Evolutionary conservation across 306 rosid genomes (phyloP).

Genomic region (Neltuma alba): DNA sequence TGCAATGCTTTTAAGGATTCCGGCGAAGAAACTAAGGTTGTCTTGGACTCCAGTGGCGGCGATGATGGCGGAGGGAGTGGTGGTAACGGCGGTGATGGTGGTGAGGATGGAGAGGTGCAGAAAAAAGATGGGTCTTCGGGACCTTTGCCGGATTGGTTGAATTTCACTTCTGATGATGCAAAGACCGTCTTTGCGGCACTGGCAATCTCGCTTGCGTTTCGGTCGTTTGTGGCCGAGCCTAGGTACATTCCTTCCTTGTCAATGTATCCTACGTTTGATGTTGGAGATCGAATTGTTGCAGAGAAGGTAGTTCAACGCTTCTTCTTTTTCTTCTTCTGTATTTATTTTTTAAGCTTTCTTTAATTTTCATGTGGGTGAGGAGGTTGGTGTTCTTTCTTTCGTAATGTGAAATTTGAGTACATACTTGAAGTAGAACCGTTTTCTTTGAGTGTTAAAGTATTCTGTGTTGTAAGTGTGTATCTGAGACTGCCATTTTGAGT

Average conservation of each 20-base stretch:
- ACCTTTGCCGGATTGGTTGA: conserved; percentile 70
- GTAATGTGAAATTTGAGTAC: background rate
- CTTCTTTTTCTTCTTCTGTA: background rate
- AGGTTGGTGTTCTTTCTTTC: background rate
- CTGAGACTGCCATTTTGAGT: background rate
- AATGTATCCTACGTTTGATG: conserved; percentile 99
- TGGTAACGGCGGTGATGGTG: conserved; percentile 23
- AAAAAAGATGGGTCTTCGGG: conserved; percentile 54
- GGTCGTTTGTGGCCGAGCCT: conserved; percentile 92
- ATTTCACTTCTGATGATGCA: conserved; percentile 80
- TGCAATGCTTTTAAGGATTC: conserved; percentile 56
- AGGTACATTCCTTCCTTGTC: conserved; percentile 98
- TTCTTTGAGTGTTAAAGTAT: background rate
- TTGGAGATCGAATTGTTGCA: conserved; percentile 95
- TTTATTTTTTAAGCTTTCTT: background rate
- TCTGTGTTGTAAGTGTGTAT: conserved; percentile 16
- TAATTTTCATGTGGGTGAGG: background rate
- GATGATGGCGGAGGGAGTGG: conserved; percentile 53
- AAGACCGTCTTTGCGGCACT: conserved; percentile 83
- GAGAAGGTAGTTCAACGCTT: conserved; percentile 69
- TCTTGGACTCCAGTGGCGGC: conserved; percentile 40
- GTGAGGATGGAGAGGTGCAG: conserved; percentile 38
- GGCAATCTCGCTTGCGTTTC: conserved; percentile 61
- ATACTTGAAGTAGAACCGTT: background rate
- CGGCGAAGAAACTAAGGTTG: conserved; percentile 52